phyloP scores from a whole-genome alignment of 2,329 filamentous ascomycete species.

The Paecilomyces fulvus region DNA sequence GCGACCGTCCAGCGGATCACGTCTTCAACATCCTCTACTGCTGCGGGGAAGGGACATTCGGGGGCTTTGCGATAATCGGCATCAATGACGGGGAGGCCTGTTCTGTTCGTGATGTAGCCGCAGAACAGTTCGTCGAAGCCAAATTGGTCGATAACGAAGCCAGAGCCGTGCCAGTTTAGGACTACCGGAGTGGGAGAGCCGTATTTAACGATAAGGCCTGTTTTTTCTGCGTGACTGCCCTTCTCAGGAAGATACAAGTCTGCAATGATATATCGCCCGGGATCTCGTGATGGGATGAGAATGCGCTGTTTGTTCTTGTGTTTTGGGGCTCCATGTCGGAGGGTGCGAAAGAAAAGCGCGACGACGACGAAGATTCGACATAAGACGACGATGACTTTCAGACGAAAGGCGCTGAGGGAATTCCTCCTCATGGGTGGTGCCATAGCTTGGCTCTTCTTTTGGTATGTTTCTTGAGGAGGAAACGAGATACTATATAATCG shows the following conservation, averaged over 20 bases:
- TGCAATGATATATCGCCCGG: constrained; percentile 2
- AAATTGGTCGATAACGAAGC: constrained; percentile 2
- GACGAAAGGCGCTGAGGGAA: no score
- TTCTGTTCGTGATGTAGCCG: constrained; percentile 36
- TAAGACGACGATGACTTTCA: no score
- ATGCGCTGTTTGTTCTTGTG: background rate
- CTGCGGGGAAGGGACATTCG: constrained; percentile 39
- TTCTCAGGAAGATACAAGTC: constrained; percentile 1
- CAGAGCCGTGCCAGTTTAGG: constrained; percentile 4
- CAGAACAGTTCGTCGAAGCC: constrained; percentile 36
- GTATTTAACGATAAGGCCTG: background rate
- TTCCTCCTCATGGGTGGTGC: no score
- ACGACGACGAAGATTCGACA: background rate
- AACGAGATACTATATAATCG: no score
- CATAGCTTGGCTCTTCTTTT: no score
- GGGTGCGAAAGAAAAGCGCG: background rate
- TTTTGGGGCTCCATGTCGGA: background rate
- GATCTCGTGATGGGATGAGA: constrained; percentile 4
- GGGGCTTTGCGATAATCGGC: constrained; percentile 43
- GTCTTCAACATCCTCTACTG: constrained; percentile 41
- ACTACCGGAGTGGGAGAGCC: background rate
- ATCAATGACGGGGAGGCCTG: constrained; percentile 35
- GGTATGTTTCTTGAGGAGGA: no score
- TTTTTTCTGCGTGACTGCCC: background rate
- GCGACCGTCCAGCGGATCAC: constrained; percentile 34